Conservation (phyloP, 1,139 yeast genomes). For the Blastobotrys petasosporus region DNA sequence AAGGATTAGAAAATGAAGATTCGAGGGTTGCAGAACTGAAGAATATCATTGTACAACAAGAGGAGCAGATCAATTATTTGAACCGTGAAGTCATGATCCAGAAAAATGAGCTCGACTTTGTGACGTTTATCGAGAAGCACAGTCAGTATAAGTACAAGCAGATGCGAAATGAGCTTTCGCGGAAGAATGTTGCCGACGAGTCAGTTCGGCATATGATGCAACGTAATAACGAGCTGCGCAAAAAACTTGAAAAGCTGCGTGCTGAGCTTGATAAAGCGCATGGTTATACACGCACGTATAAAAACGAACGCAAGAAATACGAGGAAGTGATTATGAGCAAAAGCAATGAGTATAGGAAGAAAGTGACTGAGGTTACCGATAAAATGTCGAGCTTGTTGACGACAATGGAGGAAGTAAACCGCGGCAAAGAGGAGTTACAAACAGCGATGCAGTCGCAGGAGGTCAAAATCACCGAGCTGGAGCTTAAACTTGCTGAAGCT, state of each 20-base stretch:
- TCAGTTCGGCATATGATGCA: conserved; percentile 28
- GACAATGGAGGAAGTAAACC: conserved; percentile 20
- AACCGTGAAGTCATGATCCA: conserved; percentile 51
- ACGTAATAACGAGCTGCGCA: conserved; percentile 25
- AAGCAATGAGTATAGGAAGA: conserved; percentile 31
- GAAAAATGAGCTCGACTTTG: conserved; percentile 59
- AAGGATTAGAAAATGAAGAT: not conserved
- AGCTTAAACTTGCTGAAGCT: conserved; percentile 21
- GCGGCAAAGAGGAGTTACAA: conserved; percentile 17
- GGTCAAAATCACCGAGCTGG: conserved; percentile 21
- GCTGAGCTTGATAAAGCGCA: conserved; percentile 28
- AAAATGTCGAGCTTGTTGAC: conserved; percentile 19
- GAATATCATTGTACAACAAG: conserved; percentile 1
- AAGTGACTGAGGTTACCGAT: conserved; percentile 27
- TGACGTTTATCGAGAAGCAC: conserved; percentile 49
- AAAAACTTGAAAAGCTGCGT: conserved; percentile 29
- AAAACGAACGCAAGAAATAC: conserved; percentile 33
- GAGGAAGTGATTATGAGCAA: conserved; percentile 32
- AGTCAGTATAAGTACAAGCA: conserved; percentile 43
- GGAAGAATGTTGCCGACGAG: conserved; percentile 29
- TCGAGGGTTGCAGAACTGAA: conserved; percentile 1
- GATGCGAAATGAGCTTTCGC: conserved; percentile 36
- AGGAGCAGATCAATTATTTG: conserved; percentile 5
- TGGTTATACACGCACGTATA: conserved; percentile 26
- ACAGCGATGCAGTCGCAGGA: conserved; percentile 16